Conservation (phyloP, 768 basidiomycete genomes). For the Mycena floridula region DNA sequence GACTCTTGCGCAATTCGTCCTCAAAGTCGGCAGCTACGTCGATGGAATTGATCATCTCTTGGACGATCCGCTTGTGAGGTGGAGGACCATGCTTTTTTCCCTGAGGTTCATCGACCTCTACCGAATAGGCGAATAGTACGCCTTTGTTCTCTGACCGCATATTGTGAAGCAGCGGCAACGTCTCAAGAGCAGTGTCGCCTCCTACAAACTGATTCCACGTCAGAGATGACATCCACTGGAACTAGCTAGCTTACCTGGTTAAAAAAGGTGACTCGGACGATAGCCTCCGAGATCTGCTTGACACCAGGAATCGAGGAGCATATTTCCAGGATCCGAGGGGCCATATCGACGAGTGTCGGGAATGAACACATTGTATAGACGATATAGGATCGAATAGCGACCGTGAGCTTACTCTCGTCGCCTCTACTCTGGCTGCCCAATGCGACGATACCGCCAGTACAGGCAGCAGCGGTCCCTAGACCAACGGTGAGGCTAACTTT, state of each 20-base stretch:
- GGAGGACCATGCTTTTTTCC: conserved; percentile 28
- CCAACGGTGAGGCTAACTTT: no score
- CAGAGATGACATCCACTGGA: neutral
- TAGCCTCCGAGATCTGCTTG: conserved; percentile 53
- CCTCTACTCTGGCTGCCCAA: no score
- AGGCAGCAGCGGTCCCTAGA: no score
- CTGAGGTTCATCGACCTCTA: conserved; percentile 69
- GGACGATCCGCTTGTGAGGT: conserved; percentile 56
- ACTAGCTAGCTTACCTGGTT: conserved; percentile 48
- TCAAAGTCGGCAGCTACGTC: conserved; percentile 82
- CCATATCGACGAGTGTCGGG: conserved; percentile 68
- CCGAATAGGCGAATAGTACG: conserved; percentile 75
- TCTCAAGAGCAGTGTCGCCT: conserved; percentile 70
- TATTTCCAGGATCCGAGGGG: conserved; percentile 56
- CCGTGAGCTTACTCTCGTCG: no score
- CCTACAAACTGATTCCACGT: conserved; percentile 66
- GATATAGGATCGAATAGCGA: conserved; percentile 69
- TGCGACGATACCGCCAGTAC: no score
- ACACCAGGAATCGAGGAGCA: conserved; percentile 53
- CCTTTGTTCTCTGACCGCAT: conserved; percentile 70
- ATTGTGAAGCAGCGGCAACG: conserved; percentile 54
- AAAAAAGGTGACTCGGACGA: conserved; percentile 82
- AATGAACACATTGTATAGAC: conserved; percentile 81
- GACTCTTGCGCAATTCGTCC: conserved; percentile 37
- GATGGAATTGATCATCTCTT: conserved; percentile 72